phyloP scores from a whole-genome alignment of 208 protist genomes.

The Angomonas ambiguus region DNA sequence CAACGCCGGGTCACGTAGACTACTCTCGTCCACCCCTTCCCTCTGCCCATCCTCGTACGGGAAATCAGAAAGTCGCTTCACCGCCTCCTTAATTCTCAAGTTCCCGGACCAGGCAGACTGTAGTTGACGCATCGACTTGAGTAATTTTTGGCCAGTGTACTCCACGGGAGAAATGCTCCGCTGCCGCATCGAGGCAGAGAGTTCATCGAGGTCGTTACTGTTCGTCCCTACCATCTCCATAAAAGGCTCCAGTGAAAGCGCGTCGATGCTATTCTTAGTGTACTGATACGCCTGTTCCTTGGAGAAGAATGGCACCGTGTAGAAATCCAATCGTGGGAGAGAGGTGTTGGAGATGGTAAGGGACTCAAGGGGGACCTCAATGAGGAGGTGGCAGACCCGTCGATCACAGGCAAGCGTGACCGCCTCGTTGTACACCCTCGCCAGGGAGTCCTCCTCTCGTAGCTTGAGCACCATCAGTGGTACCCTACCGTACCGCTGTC shows the following conservation, averaged over 20 bases:
- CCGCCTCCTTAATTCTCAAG: slow-evolving; percentile 30
- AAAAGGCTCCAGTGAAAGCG: slow-evolving; percentile 60
- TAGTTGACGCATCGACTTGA: slow-evolving; percentile 81
- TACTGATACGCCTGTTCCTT: slow-evolving; percentile 63
- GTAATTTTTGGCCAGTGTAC: slow-evolving; percentile 72
- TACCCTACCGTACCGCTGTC: slow-evolving; percentile 46
- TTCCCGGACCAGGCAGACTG: slow-evolving; percentile 55
- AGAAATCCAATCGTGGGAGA: slow-evolving; percentile 76
- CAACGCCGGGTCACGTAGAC: slow-evolving; percentile 47
- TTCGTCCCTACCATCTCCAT: slow-evolving; percentile 71
- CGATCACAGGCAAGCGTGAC: slow-evolving; percentile 53
- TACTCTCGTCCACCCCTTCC: slow-evolving; percentile 60
- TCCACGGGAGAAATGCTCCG: slow-evolving; percentile 40
- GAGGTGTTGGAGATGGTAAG: slow-evolving; percentile 66
- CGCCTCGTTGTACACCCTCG: slow-evolving; percentile 60
- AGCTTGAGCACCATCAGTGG: slow-evolving; percentile 61
- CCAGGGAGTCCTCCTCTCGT: slow-evolving; percentile 50
- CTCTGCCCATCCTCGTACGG: slow-evolving; percentile 66
- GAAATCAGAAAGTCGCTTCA: slow-evolving; percentile 58
- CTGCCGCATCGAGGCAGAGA: slow-evolving; percentile 71
- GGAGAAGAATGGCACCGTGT: slow-evolving; percentile 74
- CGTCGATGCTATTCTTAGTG: slow-evolving; percentile 66
- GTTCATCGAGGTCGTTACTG: slow-evolving; percentile 83
- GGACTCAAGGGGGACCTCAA: slow-evolving; percentile 74
- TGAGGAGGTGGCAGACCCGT: slow-evolving; percentile 70